Evolutionary conservation across 2,329 filamentous ascomycete species (phyloP).

Genomic region (Talaromyces islandicus): DNA sequence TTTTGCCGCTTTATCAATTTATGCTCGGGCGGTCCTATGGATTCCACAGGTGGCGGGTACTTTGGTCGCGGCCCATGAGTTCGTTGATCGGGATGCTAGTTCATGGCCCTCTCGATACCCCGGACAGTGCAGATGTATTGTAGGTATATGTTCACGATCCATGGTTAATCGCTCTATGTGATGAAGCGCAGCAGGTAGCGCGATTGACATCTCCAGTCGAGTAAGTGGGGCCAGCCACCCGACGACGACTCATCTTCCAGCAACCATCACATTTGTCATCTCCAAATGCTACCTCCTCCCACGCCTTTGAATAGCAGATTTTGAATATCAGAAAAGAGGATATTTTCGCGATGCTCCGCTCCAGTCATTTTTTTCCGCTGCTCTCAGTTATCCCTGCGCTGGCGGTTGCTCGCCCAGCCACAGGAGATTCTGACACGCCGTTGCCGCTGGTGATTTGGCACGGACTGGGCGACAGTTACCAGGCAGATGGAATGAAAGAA

Average conservation of each 20-base stretch:
- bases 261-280: neutral
- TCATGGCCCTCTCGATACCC: too few species aligned
- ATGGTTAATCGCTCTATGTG: too few species aligned
- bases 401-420: conserved; percentile 11
- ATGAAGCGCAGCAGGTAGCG: too few species aligned
- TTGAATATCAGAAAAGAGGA: too few species aligned
- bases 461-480: conserved; percentile 63
- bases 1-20: too few species aligned
- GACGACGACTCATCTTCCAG: neutral
- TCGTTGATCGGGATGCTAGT: too few species aligned
- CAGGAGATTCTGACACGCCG: conserved; percentile 38
- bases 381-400: conserved; percentile 13
- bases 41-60: too few species aligned
- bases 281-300: neutral
- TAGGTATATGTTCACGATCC: too few species aligned
- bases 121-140: too few species aligned
- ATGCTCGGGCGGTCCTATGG: too few species aligned
- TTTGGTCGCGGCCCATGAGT: too few species aligned
- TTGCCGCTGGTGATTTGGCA: conserved; percentile 95
- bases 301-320: neutral
- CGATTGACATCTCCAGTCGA: too few species aligned
- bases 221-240: neutral
- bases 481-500: conserved; percentile 64
- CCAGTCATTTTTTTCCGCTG: neutral
- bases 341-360: neutral